A percentile compares a stretch with the other conserved stretches of the same genome.
phyloP scores from a whole-genome alignment of 148 eudicot genomes.

The Heliamphora exappendiculata region DNA sequence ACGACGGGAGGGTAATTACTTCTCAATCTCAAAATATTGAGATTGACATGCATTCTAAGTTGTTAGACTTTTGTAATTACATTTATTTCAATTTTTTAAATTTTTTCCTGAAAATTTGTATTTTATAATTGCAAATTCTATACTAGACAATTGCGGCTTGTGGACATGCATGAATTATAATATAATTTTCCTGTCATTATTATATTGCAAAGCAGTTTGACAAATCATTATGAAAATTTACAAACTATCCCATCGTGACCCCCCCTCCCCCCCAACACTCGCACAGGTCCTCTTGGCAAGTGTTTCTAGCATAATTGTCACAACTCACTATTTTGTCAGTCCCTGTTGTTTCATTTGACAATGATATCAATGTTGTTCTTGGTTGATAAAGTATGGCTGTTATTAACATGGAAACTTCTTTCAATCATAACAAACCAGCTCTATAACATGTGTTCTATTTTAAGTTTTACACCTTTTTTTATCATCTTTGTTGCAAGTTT shows the following conservation, averaged over 20 bases:
- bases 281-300: not conserved
- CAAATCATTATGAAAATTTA: not conserved
- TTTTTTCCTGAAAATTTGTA: not conserved
- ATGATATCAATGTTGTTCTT: not conserved
- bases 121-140: no score
- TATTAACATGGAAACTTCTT: not conserved
- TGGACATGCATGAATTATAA: not conserved
- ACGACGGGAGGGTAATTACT: slow-evolving; percentile 62
- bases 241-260: not conserved
- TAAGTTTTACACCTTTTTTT: not conserved
- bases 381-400: not conserved
- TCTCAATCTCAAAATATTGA: not conserved
- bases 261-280: not conserved
- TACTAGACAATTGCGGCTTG: not conserved
- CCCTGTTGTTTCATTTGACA: not conserved
- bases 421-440: not conserved
- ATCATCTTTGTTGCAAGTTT: slow-evolving; percentile 18
- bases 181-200: not conserved
- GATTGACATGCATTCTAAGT: not conserved
- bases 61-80: not conserved
- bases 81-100: not conserved
- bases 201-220: not conserved
- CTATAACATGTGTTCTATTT: not conserved
- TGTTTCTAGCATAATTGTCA: not conserved
- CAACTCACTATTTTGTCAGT: not conserved